Base-by-base conservation (phyloP, 2,329 filamentous ascomycete genomes). In the Penicillium vulpinum region DNA sequence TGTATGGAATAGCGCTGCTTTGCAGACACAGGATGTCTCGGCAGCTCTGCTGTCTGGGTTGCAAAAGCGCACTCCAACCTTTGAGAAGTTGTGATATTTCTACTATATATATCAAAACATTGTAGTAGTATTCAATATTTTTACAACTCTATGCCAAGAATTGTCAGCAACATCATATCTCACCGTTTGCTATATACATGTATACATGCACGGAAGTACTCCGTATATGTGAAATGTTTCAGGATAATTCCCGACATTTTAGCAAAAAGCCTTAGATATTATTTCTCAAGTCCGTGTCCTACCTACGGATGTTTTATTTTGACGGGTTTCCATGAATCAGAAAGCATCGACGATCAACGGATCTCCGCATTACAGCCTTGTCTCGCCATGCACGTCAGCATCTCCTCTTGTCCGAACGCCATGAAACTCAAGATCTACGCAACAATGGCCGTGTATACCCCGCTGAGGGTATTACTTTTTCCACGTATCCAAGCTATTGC, bases 1-100 rank as follows among this genome's bases (percentile, higher is more conserved):
- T 11, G 82, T 94, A 1, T 97, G 92, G 93, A 97, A 97, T 70
- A 84, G 86, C 65, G 89, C 86, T 2, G 89, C 90, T 69, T 71
- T 96, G 66, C 92, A 97, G 79, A 89, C 90, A 7, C 79, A 81
- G 51, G 93, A 97, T 79, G 83, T 96, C 41, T 78, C 85, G 69
- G 79, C 82, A 57, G 91, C 92, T 0, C 80, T 97, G 71, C 70
- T 89, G 71, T 90, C 89, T 38, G 89, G 89, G 9, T 72, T 96
- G 61, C 82, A 89, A 75, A 96, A 89, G 83, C 87, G 81, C 63
- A 92, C 85, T 70, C 88, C 91, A 13, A 89, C 80, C 18, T 97
- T 96, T 78, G 88, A 88, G 73, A 97, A 97, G 78, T 76, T 97
- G 67, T 96, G 68, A 29, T 65, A 18, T 16, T 13, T 24, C 22